Evolutionary conservation across 1,139 yeast species (phyloP).

Genomic region (Oligophagozyma castellii): DNA sequence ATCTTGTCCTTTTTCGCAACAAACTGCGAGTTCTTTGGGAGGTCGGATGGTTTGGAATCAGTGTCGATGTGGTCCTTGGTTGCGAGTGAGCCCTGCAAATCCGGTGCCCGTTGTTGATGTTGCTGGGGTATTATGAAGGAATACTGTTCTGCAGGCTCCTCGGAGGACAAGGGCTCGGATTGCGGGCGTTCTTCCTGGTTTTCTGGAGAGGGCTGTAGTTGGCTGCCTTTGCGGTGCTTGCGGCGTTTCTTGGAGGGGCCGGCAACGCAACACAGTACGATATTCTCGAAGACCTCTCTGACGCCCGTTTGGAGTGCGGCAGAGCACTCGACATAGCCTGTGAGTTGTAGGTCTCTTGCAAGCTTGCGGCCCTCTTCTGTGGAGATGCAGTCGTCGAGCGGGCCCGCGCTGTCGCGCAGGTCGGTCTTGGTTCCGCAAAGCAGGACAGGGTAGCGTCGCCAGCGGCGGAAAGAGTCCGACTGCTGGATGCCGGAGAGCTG

Average conservation of each 20-base stretch:
- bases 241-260: constrained; percentile 48
- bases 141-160: no score
- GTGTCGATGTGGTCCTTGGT: no score
- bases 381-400: constrained; percentile 47
- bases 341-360: constrained; percentile 62
- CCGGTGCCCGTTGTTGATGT: no score
- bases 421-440: constrained; percentile 82
- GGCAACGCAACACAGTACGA: no score
- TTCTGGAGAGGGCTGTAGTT: constrained; percentile 7
- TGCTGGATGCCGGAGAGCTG: constrained; percentile 67
- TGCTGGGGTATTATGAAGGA: no score
- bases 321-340: constrained; percentile 74
- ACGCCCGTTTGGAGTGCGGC: constrained; percentile 88
- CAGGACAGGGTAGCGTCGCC: constrained; percentile 42
- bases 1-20: no score
- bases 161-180: no score
- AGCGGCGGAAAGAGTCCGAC: constrained; percentile 10
- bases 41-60: no score
- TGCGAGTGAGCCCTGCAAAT: no score
- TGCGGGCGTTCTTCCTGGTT: no score
- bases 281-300: constrained; percentile 68
- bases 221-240: constrained; percentile 1
- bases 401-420: constrained; percentile 70
- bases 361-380: constrained; percentile 49
- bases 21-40: no score